phyloP scores from a whole-genome alignment of 768 basidiomycete genomes.

The Sporobolomyces pararoseus region DNA sequence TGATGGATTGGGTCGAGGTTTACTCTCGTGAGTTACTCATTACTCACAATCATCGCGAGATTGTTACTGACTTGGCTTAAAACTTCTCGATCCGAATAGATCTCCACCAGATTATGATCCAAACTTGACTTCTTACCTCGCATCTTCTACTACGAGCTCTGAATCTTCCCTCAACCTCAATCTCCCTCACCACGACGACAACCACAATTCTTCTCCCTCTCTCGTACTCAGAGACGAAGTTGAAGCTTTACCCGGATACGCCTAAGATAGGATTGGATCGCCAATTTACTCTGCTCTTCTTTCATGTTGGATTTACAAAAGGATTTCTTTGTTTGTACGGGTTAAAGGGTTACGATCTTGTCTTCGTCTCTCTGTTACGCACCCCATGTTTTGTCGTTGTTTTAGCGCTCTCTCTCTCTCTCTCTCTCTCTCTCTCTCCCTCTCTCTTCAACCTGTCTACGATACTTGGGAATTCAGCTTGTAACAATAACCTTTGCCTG shows the following conservation, averaged over 20 bases:
- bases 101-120: slow-evolving; percentile 32
- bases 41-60: background rate
- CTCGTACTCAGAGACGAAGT: background rate
- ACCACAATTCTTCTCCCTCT: background rate
- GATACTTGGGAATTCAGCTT: too few species aligned
- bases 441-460: too few species aligned
- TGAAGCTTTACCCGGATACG: slow-evolving; percentile 11
- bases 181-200: background rate
- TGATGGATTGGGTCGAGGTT: slow-evolving; percentile 16
- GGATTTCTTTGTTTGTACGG: background rate
- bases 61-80: background rate
- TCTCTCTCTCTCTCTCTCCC: background rate
- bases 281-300: too few species aligned
- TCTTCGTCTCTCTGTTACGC: too few species aligned
- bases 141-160: background rate
- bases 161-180: background rate
- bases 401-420: background rate
- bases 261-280: too few species aligned
- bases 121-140: slow-evolving; percentile 16
- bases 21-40: slow-evolving; percentile 17
- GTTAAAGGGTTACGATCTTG: too few species aligned
- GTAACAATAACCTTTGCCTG: too few species aligned
- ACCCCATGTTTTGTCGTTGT: too few species aligned
- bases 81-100: background rate
- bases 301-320: background rate